Base-by-base conservation (phyloP, 345 rosid genomes). In the Heritiera fomes region DNA sequence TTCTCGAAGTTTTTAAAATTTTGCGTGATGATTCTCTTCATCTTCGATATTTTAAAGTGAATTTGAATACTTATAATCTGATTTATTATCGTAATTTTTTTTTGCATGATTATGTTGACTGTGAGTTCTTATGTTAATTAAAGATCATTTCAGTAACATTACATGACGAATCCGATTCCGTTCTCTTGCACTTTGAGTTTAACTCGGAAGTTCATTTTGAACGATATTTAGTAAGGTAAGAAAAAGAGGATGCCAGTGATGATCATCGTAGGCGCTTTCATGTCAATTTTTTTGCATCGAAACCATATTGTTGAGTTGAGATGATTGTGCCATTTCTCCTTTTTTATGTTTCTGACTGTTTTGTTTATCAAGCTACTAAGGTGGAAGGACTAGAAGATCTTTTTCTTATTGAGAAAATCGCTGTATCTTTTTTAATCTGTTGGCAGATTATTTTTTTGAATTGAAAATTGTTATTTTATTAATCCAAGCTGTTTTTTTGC, bases 61-160 rank as follows among this genome's bases (percentile, higher is more conserved):
- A 18, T 12, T 46, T 45, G 53, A 46, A 61, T 46, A 50, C 53
- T 75, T 75, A 28, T 62, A 58, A 62, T 75, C 47, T 75, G 78
- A 47, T 23, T 43, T 55, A 56, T 46, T 58, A 9, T 30, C 6
- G 20, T 41, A 38, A 43, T 3, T 10, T 11, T 40, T 11, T 7
- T 62, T 43, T 46, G 28, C 28, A 23, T 23, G 28, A 23, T 23
- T 23, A 23, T 23, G 28, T 71, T 71, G 46, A 32, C 6, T 32
- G 45, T 71, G 75, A 30, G 30, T 30, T 30, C 40, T 61, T 61
- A 12, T 30, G 40, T 12, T 8, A 17, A 69, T 69, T 20, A 69
- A 45, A 2, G 30, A 8, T 43, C 34, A 64, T 67, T 49, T 68
- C 14, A 68, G 14, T 68, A 11, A 46, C 46, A 46, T 69, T 23